Conservation (phyloP, 352 stramenopile species). For the Phytophthora agathidicida region DNA sequence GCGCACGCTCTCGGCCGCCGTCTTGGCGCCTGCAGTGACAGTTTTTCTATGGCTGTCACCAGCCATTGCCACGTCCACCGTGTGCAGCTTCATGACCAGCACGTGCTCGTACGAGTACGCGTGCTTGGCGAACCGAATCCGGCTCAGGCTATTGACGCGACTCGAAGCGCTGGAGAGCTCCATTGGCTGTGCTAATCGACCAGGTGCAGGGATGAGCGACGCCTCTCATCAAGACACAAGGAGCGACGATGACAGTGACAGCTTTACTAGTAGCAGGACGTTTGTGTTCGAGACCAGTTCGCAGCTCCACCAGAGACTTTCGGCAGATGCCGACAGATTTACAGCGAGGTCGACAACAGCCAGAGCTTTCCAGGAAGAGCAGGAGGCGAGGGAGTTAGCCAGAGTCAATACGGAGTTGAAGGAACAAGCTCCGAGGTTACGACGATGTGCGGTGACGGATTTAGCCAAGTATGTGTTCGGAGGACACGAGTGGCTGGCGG, state of each 20-base stretch:
- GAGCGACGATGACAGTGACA: conserved; percentile 26
- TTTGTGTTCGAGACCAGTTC: conserved; percentile 25
- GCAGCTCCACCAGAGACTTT: conserved; percentile 23
- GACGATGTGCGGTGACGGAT: conserved; percentile 33
- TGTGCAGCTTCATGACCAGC: conserved; percentile 71
- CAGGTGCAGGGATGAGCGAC: conserved; percentile 5
- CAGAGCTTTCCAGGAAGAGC: conserved; percentile 31
- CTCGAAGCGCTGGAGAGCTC: conserved; percentile 36
- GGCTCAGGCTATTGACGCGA: conserved; percentile 46
- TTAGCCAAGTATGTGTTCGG: conserved; percentile 28
- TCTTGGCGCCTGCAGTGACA: conserved; percentile 69
- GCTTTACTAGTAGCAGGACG: conserved; percentile 18
- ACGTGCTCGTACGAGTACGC: conserved; percentile 79
- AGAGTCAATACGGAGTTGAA: conserved; percentile 37
- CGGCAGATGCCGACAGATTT: conserved; percentile 8
- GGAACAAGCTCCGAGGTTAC: conserved; percentile 25
- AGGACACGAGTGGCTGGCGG: conserved; percentile 54
- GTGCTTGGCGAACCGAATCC: conserved; percentile 74
- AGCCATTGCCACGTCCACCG: conserved; percentile 64
- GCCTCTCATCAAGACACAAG: conserved; percentile 10
- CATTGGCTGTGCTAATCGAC: background rate
- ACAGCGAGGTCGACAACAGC: conserved; percentile 10
- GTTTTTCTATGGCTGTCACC: conserved; percentile 81
- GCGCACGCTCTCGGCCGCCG: conserved; percentile 59
- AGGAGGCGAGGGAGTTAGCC: conserved; percentile 31